Evolutionary conservation across 2,329 filamentous ascomycete genomes (phyloP).

Genomic region (Colletotrichum coccodes): DNA sequence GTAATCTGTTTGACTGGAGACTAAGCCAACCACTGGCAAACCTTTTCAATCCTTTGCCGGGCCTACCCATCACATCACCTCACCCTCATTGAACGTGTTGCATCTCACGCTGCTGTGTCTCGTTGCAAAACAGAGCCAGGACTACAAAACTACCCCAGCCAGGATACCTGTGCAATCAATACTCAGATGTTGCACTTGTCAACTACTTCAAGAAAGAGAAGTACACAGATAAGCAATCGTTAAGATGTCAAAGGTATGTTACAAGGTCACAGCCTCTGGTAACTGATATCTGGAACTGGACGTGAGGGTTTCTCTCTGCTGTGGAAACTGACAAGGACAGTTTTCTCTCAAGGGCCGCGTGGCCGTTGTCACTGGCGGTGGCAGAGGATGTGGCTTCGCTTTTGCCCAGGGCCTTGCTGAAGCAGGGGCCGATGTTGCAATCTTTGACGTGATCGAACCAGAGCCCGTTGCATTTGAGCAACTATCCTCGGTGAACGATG

Average conservation of each 20-base stretch:
- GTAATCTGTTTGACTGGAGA: too few species aligned
- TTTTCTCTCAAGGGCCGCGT: conserved; percentile 60
- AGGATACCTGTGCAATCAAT: not conserved
- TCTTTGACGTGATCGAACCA: conserved; percentile 25
- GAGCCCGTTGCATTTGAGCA: conserved; percentile 10
- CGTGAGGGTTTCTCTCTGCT: not conserved
- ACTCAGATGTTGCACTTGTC: not conserved
- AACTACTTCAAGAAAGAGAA: not conserved
- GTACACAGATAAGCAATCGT: too few species aligned
- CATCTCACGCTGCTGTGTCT: too few species aligned
- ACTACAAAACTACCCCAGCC: too few species aligned
- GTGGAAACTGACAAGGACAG: conserved; percentile 37
- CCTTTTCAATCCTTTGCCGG: too few species aligned
- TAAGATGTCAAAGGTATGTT: not conserved
- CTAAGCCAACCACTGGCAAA: too few species aligned
- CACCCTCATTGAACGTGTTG: too few species aligned
- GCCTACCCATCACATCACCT: too few species aligned
- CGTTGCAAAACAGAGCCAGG: too few species aligned
- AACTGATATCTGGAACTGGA: too few species aligned
- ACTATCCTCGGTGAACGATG: not conserved
- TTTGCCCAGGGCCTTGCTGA: conserved; percentile 26
- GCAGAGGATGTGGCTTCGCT: conserved; percentile 54
- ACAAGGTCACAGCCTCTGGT: not conserved
- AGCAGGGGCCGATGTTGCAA: conserved; percentile 22
- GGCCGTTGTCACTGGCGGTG: conserved; percentile 57